These are phyloP conservation scores for Datisca glomerata DNA, from an alignment of 306 rosid genomes.

Conservation along the genomic window DNA sequence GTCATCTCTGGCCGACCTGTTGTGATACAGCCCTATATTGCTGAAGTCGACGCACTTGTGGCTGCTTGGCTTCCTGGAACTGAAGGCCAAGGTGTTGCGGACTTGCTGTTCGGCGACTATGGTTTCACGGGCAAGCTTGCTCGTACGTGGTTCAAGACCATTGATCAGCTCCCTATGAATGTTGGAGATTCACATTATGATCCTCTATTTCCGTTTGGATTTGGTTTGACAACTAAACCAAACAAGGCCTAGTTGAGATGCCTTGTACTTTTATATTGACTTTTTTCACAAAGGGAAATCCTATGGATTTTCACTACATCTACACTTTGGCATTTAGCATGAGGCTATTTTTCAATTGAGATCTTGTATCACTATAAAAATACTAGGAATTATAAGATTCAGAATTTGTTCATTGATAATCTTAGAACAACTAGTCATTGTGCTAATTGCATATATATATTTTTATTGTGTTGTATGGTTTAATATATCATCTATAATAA, in stretches of 20 bases:
- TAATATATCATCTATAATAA: too few species aligned
- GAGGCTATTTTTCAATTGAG: too few species aligned
- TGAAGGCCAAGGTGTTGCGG: slow-evolving; percentile 88
- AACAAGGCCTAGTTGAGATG: slow-evolving; percentile 15
- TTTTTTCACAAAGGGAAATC: too few species aligned
- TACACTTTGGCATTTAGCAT: too few species aligned
- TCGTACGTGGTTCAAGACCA: slow-evolving; percentile 70
- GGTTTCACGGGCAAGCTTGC: slow-evolving; percentile 80
- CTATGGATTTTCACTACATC: too few species aligned
- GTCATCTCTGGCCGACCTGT: slow-evolving; percentile 83
- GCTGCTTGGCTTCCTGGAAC: slow-evolving; percentile 99
- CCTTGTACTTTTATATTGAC: too few species aligned
- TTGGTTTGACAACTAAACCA: slow-evolving; percentile 55
- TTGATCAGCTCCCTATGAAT: slow-evolving; percentile 76
- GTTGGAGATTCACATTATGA: slow-evolving; percentile 67
- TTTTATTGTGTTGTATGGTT: too few species aligned
- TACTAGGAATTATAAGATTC: too few species aligned
- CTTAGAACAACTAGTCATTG: too few species aligned
- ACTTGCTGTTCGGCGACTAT: slow-evolving; percentile 55
- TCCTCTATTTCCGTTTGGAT: slow-evolving; percentile 67
- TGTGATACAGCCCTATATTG: slow-evolving; percentile 58
- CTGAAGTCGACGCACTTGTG: slow-evolving; percentile 57
- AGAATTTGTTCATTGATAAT: too few species aligned
- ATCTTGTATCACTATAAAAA: too few species aligned
- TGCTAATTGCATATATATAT: too few species aligned